Conservation (phyloP, 495 filamentous ascomycete species). For the Penicillium manginii region DNA sequence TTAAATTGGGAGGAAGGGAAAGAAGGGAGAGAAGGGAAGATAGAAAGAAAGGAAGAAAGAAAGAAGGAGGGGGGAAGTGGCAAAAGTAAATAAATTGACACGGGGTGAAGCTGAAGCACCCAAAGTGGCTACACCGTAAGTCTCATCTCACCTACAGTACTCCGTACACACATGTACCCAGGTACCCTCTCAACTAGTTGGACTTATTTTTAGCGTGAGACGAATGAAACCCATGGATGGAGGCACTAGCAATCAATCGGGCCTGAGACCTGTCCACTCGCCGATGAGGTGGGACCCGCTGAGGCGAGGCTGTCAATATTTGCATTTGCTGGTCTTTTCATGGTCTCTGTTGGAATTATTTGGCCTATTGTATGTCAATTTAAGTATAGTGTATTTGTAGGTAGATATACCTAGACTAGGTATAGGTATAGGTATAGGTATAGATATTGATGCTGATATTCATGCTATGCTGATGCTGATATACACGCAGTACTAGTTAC, state of each 20-base stretch:
- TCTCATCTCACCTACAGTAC: constrained; percentile 7
- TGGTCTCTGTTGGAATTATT: too few species aligned
- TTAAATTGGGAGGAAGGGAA: constrained; percentile 6
- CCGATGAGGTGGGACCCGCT: constrained; percentile 5
- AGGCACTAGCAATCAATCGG: constrained; percentile 5
- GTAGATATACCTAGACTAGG: too few species aligned
- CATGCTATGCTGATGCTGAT: not conserved
- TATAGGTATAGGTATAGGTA: not conserved
- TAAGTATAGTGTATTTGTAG: too few species aligned
- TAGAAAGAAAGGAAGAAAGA: not conserved
- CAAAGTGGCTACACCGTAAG: constrained; percentile 22
- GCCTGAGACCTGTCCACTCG: constrained; percentile 26
- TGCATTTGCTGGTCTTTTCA: too few species aligned
- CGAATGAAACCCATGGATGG: constrained; percentile 18
- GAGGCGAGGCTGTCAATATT: not conserved
- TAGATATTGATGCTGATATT: not conserved
- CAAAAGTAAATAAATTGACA: constrained; percentile 28
- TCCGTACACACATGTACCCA: not conserved
- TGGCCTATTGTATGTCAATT: too few species aligned
- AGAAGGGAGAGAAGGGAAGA: constrained; percentile 1
- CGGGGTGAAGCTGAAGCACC: constrained; percentile 32
- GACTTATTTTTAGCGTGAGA: constrained; percentile 31
- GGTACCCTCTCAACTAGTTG: constrained; percentile 8
- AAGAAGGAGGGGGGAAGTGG: constrained; percentile 11
- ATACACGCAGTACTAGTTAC: too few species aligned